phyloP scores from a whole-genome alignment of 164 flowering plant species.

The Kingdonia uniflora region DNA sequence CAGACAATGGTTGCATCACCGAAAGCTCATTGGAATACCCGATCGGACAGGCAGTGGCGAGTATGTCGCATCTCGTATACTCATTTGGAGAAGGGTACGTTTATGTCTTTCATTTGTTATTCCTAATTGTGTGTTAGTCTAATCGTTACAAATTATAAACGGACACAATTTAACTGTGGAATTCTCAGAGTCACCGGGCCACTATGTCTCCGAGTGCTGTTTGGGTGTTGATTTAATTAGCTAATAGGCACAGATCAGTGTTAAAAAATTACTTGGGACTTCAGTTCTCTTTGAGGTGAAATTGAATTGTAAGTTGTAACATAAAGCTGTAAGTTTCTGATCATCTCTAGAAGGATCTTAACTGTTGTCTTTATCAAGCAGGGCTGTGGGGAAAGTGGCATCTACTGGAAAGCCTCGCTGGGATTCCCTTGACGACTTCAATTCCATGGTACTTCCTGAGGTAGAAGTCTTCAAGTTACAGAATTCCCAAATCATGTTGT shows the following conservation, averaged over 20 bases:
- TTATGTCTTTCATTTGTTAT: conserved; percentile 5
- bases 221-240: too few species aligned
- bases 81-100: conserved; percentile 69
- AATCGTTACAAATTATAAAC: background rate
- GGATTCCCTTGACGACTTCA: conserved; percentile 29
- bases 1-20: conserved; percentile 13
- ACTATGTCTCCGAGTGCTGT: too few species aligned
- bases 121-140: background rate
- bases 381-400: conserved; percentile 69
- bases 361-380: conserved; percentile 19
- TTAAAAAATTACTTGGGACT: too few species aligned
- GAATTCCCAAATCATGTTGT: too few species aligned
- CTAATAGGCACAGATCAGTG: too few species aligned
- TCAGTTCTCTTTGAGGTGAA: too few species aligned
- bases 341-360: too few species aligned
- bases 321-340: too few species aligned
- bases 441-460: conserved; percentile 24
- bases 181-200: too few species aligned
- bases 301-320: too few species aligned
- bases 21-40: conserved; percentile 20
- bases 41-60: conserved; percentile 36
- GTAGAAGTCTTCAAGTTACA: conserved; percentile 17
- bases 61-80: conserved; percentile 49
- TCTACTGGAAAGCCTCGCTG: conserved; percentile 39
- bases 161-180: too few species aligned